phyloP scores from a whole-genome alignment of 768 basidiomycete species.

The Calvatia gigantea region DNA sequence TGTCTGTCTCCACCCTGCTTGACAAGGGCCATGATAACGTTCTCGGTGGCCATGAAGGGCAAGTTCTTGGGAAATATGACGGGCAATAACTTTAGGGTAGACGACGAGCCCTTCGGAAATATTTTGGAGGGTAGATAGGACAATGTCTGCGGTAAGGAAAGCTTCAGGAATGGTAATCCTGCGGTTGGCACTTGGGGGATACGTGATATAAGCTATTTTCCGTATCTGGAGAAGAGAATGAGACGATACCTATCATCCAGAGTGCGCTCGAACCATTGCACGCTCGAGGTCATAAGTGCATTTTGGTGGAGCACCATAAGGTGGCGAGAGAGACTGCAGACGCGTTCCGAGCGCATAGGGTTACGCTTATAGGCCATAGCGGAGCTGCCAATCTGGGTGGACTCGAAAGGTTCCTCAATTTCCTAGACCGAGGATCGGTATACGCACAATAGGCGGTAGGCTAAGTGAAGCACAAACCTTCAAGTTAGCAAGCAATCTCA shows the following conservation, averaged over 20 bases:
- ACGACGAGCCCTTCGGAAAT: conserved; percentile 99
- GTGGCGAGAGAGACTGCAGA: conserved; percentile 95
- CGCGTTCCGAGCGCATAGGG: conserved; percentile 97
- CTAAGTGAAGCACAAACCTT: conserved; percentile 49
- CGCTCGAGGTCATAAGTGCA: conserved; percentile 88
- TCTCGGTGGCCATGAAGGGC: conserved; percentile 99
- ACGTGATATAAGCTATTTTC: not conserved
- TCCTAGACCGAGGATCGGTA: conserved; percentile 44
- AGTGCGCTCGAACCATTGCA: conserved; percentile 99
- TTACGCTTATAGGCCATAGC: conserved; percentile 99
- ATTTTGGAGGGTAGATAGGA: conserved; percentile 93
- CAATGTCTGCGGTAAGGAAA: conserved; percentile 95
- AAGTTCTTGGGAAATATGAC: conserved; percentile 91
- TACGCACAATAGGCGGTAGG: not conserved
- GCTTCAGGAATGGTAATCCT: conserved; percentile 96
- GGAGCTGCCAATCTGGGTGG: conserved; percentile 95
- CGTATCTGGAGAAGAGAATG: not conserved
- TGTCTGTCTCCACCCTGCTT: conserved; percentile 94
- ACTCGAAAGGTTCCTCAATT: conserved; percentile 98
- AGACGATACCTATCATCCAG: conserved; percentile 80
- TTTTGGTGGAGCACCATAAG: conserved; percentile 96
- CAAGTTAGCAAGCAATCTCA: conserved; percentile 89
- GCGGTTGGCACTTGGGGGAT: conserved; percentile 76
- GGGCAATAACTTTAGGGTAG: conserved; percentile 92
- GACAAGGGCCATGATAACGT: conserved; percentile 98